phyloP scores from a whole-genome alignment of 805 yeast genomes.

The Zygosaccharomyces kombuchaensis region DNA sequence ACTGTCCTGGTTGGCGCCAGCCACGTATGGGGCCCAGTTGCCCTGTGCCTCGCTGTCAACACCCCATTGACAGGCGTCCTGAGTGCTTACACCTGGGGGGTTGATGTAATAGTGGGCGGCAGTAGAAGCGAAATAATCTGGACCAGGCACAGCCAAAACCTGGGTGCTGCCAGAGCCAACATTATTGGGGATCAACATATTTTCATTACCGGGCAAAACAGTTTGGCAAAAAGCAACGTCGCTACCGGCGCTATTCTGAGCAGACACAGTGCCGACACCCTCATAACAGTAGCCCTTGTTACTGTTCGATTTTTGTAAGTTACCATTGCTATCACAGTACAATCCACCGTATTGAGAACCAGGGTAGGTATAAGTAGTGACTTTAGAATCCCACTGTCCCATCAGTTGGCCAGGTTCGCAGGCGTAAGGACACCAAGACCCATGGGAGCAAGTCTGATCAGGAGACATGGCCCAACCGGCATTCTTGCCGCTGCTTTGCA shows the following conservation, averaged over 20 bases:
- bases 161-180: conserved; percentile 47
- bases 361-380: conserved; percentile 72
- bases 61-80: conserved; percentile 86
- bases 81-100: conserved; percentile 72
- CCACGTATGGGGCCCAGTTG: conserved; percentile 92
- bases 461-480: conserved; percentile 87
- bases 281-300: conserved; percentile 62
- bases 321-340: conserved; percentile 68
- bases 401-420: conserved; percentile 83
- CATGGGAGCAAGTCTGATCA: conserved; percentile 67
- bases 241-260: conserved; percentile 49
- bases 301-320: conserved; percentile 55
- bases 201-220: conserved; percentile 90
- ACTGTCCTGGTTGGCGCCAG: conserved; percentile 80
- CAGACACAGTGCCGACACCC: conserved; percentile 72
- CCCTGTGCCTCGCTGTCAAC: conserved; percentile 62
- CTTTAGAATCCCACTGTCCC: conserved; percentile 83
- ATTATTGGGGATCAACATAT: conserved; percentile 83
- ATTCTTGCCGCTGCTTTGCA: conserved; percentile 52
- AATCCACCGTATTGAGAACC: conserved; percentile 80
- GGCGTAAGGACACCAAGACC: conserved; percentile 87
- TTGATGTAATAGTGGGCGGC: conserved; percentile 85
- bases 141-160: conserved; percentile 76
- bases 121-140: conserved; percentile 79
- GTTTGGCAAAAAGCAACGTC: conserved; percentile 88